These are phyloP conservation scores for Psilocybe cyanescens DNA, from an alignment of 768 basidiomycete species.

Conservation along the genomic window DNA sequence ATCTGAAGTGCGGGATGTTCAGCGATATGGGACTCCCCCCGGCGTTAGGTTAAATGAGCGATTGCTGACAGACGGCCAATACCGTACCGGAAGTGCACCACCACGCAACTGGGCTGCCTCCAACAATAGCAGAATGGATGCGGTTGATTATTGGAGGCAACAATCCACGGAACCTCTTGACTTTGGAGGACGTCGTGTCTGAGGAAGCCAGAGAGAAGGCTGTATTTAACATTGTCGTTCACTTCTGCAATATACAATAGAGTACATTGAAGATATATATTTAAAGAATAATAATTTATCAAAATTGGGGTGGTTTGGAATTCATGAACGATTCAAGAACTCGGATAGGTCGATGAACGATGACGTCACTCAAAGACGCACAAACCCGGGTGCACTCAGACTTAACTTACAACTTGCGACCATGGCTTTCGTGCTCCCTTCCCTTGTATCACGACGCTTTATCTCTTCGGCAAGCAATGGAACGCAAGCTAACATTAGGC, in stretches of 20 bases:
- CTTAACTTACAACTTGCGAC: not conserved
- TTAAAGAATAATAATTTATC: not conserved
- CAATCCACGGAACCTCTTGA: not conserved
- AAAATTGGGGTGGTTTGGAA: not conserved
- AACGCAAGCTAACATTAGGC: not conserved
- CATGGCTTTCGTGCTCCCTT: conserved; percentile 17
- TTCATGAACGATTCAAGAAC: no score
- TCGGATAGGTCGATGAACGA: not conserved
- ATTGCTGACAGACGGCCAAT: not conserved
- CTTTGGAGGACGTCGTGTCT: conserved; percentile 1
- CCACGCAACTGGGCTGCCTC: not conserved
- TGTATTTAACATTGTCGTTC: conserved; percentile 1
- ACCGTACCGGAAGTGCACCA: not conserved
- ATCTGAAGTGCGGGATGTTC: not conserved
- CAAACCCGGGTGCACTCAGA: not conserved
- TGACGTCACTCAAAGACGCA: not conserved
- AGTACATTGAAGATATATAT: not conserved
- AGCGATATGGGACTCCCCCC: conserved; percentile 16
- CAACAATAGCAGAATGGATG: not conserved
- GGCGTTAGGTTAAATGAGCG: conserved; percentile 6
- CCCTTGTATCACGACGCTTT: conserved; percentile 8
- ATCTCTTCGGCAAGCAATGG: conserved; percentile 3
- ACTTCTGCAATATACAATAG: not conserved
- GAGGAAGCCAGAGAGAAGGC: not conserved
- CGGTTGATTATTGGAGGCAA: conserved; percentile 15